A percentile compares a stretch with the other conserved stretches of the same genome.
phyloP scores from a whole-genome alignment of 306 rosid genomes.

The Phaseolus lunatus region DNA sequence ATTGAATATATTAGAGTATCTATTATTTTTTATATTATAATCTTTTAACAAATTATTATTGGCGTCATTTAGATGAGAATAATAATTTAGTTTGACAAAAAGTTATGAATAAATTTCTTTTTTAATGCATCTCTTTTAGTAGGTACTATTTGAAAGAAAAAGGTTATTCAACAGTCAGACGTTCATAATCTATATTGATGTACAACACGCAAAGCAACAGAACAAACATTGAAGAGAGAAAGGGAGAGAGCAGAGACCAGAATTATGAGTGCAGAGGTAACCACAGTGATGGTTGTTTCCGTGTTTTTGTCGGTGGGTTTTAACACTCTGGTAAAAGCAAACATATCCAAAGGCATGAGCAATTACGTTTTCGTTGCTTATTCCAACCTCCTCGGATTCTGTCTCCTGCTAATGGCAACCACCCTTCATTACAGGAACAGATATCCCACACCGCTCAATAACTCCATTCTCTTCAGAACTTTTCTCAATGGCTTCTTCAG shows the following conservation, averaged over 20 bases:
- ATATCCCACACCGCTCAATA: constrained; percentile 26
- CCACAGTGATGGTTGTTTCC: constrained; percentile 14
- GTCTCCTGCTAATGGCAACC: neutral
- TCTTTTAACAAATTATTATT: too few species aligned
- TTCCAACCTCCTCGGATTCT: constrained; percentile 28
- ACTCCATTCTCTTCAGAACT: constrained; percentile 18
- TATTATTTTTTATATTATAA: too few species aligned
- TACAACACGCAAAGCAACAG: too few species aligned
- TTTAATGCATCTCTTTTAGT: too few species aligned
- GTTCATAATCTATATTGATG: neutral
- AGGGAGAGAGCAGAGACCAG: neutral
- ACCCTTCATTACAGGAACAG: constrained; percentile 34
- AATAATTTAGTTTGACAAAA: too few species aligned
- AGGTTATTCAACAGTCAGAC: neutral
- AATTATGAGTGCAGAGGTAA: constrained; percentile 7
- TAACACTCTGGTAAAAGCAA: constrained; percentile 39
- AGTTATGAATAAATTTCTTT: too few species aligned
- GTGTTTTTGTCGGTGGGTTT: constrained; percentile 38
- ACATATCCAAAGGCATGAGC: constrained; percentile 37
- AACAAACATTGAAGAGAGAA: neutral
- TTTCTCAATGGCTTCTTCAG: constrained; percentile 36
- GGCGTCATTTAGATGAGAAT: too few species aligned
- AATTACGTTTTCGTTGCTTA: constrained; percentile 26
- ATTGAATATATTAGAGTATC: too few species aligned
- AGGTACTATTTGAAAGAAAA: too few species aligned